phyloP scores from a whole-genome alignment of 768 basidiomycete genomes.

The Boletus bicolor region DNA sequence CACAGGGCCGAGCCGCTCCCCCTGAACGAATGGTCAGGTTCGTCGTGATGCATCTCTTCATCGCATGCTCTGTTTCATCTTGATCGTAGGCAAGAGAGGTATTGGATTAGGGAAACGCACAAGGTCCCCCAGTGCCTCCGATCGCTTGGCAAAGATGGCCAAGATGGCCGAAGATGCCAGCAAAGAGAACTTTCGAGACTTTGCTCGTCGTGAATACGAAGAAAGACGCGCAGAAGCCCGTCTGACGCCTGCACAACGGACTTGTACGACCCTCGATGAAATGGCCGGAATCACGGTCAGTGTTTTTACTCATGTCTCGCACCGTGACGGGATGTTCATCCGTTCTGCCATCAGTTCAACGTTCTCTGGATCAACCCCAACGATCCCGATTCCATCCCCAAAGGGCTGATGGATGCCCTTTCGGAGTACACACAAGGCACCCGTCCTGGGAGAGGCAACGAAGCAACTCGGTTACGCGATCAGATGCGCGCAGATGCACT shows the following conservation, averaged over 20 bases:
- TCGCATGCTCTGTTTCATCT: slow-evolving; percentile 3
- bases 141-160: slow-evolving; percentile 71
- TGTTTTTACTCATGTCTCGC: neutral
- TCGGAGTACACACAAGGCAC: slow-evolving; percentile 34
- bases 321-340: slow-evolving; percentile 7
- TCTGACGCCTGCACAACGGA: slow-evolving; percentile 68
- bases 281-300: slow-evolving; percentile 55
- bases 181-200: slow-evolving; percentile 64
- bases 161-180: slow-evolving; percentile 52
- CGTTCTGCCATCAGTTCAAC: slow-evolving; percentile 57
- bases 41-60: slow-evolving; percentile 21
- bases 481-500: slow-evolving; percentile 79
- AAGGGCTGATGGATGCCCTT: slow-evolving; percentile 59
- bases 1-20: slow-evolving; percentile 70
- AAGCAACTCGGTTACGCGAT: slow-evolving; percentile 52
- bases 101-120: slow-evolving; percentile 71
- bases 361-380: slow-evolving; percentile 74
- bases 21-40: slow-evolving; percentile 80
- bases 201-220: slow-evolving; percentile 70
- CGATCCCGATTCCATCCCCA: slow-evolving; percentile 62
- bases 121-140: slow-evolving; percentile 58
- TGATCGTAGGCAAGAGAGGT: slow-evolving; percentile 65
- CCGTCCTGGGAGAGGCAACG: slow-evolving; percentile 14
- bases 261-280: slow-evolving; percentile 75
- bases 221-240: slow-evolving; percentile 70